Evolutionary conservation across 306 rosid species (phyloP), one percentile per base, ranked within the genome.

Genomic region (Pterocarpus santalinus): DNA sequence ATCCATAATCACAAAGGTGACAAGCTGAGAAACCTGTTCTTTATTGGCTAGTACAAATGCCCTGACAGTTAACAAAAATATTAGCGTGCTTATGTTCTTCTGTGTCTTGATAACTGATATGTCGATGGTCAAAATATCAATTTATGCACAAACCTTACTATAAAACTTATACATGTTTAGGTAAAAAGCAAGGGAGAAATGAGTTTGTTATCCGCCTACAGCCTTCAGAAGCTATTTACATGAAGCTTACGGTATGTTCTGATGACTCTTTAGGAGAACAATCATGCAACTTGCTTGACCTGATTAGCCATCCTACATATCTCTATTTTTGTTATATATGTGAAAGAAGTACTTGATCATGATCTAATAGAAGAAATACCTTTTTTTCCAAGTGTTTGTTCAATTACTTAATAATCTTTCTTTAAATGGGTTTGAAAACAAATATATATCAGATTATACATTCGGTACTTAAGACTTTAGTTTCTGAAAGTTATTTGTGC

Each of bases 191-290:
- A 53, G 97, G 97, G 67, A 93, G 97, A 81, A 93, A 93, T 81
- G 97, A 93, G 88, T 87, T 93, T 69, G 97, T 93, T 41, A 91
- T 93, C 72, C 91, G 97, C 68, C 88, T 93, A 77, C 97, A 93
- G 71, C 97, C 97, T 81, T 87, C 77, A 16, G 97, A 93, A 85
- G 93, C 97, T 65, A 89, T 93, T 84, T 93, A 93, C 90, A 93
- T 93, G 97, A 93, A 93, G 86, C 86, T 93, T 69, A 88, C 92
- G 88, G 97, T 93, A 86, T 65, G 78, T 9, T 79, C 85, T 74
- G 43, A n/a, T 78, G 46, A 17, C 38, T 28, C 64, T 32, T 67
- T 36, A 36, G 71, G 53, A 41, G 55, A 76, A 61, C 13, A 49
- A 53, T 28, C 57, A 36, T 66, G 34, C 30, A 58, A 35, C 78